These are phyloP conservation scores for Aphanomyces astaci DNA, from an alignment of 352 stramenopile species.

Conservation along the genomic window DNA sequence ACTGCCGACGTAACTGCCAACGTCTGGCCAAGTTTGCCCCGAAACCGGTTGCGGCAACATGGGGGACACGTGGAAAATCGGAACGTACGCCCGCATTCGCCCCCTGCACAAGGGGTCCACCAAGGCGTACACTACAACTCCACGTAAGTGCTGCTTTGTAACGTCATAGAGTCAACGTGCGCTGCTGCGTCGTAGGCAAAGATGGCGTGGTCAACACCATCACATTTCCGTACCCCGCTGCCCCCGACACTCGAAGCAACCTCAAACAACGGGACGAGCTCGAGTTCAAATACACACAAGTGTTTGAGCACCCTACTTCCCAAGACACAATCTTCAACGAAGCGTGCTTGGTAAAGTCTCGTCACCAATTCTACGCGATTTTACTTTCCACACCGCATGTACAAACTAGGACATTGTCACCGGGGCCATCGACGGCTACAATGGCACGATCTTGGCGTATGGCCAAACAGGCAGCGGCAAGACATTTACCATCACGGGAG, in stretches of 20 bases:
- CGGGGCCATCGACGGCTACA: conserved; percentile 62
- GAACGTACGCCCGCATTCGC: conserved; percentile 60
- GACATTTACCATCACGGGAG: conserved; percentile 72
- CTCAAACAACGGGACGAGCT: conserved; percentile 65
- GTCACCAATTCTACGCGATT: not conserved
- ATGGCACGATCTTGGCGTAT: conserved; percentile 66
- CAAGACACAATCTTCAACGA: conserved; percentile 66
- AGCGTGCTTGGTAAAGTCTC: conserved; percentile 54
- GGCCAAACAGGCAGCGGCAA: conserved; percentile 64
- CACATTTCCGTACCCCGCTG: conserved; percentile 45
- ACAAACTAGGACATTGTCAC: conserved; percentile 53
- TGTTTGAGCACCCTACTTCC: conserved; percentile 55
- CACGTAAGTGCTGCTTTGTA: not conserved
- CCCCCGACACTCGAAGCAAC: conserved; percentile 46
- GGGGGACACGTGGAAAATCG: conserved; percentile 56
- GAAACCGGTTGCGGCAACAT: conserved; percentile 8
- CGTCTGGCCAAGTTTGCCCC: conserved; percentile 28
- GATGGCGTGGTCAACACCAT: conserved; percentile 39
- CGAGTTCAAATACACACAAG: conserved; percentile 61
- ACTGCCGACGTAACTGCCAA: not conserved
- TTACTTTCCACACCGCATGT: not conserved
- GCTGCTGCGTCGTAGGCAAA: conserved; percentile 30
- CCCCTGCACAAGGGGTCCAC: conserved; percentile 41
- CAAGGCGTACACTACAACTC: conserved; percentile 8
- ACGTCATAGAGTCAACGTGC: not conserved